A percentile compares a stretch with the other conserved stretches of the same genome.
These are phyloP conservation scores for Boletus sp. DNA, from an alignment of 1,284 basidiomycete species.

Conservation along the genomic window DNA sequence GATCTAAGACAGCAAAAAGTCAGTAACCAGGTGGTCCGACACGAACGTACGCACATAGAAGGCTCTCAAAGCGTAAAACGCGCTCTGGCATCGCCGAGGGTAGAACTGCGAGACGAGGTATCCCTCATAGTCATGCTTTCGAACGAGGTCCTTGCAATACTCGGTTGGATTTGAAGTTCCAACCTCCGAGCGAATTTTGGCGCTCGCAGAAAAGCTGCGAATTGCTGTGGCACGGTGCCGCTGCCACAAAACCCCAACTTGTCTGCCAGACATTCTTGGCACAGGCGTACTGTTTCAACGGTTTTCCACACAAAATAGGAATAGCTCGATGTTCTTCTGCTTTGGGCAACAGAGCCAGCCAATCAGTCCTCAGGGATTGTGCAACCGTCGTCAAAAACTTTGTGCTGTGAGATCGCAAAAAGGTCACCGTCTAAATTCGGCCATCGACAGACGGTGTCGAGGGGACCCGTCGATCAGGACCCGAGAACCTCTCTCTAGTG, in stretches of 20 bases:
- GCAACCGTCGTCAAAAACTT: neutral
- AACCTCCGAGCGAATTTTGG: constrained; percentile 9
- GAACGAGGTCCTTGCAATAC: constrained; percentile 68
- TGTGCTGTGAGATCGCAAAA: too few species aligned
- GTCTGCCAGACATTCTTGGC: constrained; percentile 20
- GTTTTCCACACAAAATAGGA: too few species aligned
- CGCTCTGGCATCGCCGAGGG: constrained; percentile 58
- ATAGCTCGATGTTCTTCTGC: too few species aligned
- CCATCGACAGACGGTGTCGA: constrained; percentile 22
- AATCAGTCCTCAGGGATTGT: too few species aligned
- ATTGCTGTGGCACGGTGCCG: neutral
- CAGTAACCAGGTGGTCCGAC: constrained; percentile 6
- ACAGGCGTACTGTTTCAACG: too few species aligned
- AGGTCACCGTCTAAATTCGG: constrained; percentile 8
- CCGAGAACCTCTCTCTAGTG: constrained; percentile 1
- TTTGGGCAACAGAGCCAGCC: too few species aligned
- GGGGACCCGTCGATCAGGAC: constrained; percentile 16
- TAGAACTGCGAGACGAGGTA: constrained; percentile 78
- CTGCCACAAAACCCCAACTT: constrained; percentile 8
- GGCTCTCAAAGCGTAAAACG: constrained; percentile 80
- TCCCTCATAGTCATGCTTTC: constrained; percentile 77
- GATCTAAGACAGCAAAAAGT: constrained; percentile 46
- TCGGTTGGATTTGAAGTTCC: constrained; percentile 43
- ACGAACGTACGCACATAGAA: constrained; percentile 66
- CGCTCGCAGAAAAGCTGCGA: constrained; percentile 18